Evolutionary conservation across 495 filamentous ascomycete genomes (phyloP).

Genomic region (Penicillium goetzii): DNA sequence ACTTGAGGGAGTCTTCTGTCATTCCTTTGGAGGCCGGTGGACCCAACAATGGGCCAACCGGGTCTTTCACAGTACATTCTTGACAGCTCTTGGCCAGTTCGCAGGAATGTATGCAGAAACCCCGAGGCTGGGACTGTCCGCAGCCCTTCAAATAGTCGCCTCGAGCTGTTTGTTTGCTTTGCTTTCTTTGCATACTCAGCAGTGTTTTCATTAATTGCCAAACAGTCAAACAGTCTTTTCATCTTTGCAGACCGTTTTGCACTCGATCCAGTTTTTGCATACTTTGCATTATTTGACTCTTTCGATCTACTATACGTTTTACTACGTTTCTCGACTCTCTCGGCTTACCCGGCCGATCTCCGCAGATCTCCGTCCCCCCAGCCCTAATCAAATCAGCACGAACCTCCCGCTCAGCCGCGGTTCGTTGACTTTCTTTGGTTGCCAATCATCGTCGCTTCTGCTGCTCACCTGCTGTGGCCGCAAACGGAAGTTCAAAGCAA

Average conservation of each 20-base stretch:
- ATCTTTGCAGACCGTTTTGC: conserved; percentile 8
- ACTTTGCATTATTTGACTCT: conserved; percentile 13
- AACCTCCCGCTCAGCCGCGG: conserved; percentile 5
- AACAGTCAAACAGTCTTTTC: conserved; percentile 36
- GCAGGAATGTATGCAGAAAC: conserved; percentile 48
- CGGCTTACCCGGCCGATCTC: conserved; percentile 4
- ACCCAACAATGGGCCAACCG: conserved; percentile 30
- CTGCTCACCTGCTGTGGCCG: conserved; percentile 38
- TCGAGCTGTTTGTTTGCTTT: conserved; percentile 55
- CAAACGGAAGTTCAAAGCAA: conserved; percentile 51
- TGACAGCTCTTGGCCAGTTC: conserved; percentile 39
- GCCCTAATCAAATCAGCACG: not conserved
- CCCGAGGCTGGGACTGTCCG: conserved; percentile 43
- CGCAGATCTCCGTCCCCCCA: conserved; percentile 8
- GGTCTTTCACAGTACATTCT: conserved; percentile 42
- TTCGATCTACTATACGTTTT: conserved; percentile 12
- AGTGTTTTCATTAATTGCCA: conserved; percentile 53
- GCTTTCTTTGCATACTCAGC: conserved; percentile 54
- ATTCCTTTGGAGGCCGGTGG: conserved; percentile 34
- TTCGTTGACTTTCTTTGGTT: conserved; percentile 14
- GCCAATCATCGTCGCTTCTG: conserved; percentile 38
- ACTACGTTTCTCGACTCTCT: conserved; percentile 8
- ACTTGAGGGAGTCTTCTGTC: conserved; percentile 27
- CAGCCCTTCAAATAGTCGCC: conserved; percentile 50
- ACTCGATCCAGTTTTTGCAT: conserved; percentile 15